phyloP scores from a whole-genome alignment of 2,329 filamentous ascomycete genomes.

The Sporothrix variecibatus region DNA sequence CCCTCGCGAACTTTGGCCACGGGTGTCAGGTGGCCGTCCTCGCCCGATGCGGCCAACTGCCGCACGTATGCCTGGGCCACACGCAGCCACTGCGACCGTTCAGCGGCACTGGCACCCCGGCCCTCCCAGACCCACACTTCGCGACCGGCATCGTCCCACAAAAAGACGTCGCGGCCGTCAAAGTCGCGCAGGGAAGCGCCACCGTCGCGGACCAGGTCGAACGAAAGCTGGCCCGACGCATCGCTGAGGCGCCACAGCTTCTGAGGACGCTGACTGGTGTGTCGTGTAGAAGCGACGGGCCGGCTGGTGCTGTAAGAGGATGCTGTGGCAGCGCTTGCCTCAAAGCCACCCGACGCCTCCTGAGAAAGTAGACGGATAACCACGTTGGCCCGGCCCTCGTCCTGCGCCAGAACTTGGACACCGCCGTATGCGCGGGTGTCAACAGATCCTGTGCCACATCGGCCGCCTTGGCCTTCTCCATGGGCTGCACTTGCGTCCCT shows the following conservation, averaged over 20 bases:
- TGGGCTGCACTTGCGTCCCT: constrained; percentile 64
- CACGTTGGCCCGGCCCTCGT: constrained; percentile 56
- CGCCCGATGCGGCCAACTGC: constrained; percentile 39
- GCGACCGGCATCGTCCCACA: constrained; percentile 59
- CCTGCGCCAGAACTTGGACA: constrained; percentile 65
- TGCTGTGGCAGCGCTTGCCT: constrained; percentile 24
- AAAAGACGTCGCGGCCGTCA: constrained; percentile 62
- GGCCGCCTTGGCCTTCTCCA: constrained; percentile 69
- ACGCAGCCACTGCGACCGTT: constrained; percentile 62
- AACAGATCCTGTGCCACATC: constrained; percentile 64
- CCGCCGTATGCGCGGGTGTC: constrained; percentile 65
- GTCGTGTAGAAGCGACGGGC: constrained; percentile 16
- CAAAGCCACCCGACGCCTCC: constrained; percentile 41
- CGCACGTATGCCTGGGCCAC: constrained; percentile 59
- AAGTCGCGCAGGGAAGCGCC: constrained; percentile 51
- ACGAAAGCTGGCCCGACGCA: constrained; percentile 57
- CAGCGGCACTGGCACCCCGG: constrained; percentile 55
- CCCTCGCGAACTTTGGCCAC: constrained; percentile 61
- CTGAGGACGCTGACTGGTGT: constrained; percentile 29
- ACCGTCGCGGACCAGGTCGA: constrained; percentile 53
- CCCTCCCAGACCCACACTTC: constrained; percentile 70
- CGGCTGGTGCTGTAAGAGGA: constrained; percentile 16
- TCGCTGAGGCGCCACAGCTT: constrained; percentile 65
- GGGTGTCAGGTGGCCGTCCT: constrained; percentile 44
- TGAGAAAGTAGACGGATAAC: constrained; percentile 57